Evolutionary conservation across 805 yeast genomes (phyloP).

Genomic region (Starmerella apis): DNA sequence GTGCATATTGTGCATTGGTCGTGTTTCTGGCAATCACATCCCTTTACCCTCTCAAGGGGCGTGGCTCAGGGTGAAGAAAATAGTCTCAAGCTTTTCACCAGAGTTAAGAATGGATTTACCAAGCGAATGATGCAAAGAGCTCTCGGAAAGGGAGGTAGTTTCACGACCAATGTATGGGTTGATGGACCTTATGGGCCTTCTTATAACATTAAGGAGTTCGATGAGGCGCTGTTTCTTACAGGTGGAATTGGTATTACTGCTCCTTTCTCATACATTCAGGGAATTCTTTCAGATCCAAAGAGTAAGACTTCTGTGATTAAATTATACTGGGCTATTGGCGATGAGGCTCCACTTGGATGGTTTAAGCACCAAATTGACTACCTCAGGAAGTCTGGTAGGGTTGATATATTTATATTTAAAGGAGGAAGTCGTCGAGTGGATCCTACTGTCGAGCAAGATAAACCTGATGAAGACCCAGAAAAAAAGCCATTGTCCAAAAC

Average conservation of each 20-base stretch:
- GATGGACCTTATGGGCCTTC: conserved; percentile 57
- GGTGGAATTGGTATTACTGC: conserved; percentile 58
- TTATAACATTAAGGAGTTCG: conserved; percentile 34
- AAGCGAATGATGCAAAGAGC: conserved; percentile 32
- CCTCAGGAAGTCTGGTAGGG: conserved; percentile 22
- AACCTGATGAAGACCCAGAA: neutral
- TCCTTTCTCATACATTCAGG: conserved; percentile 37
- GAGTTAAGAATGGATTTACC: conserved; percentile 45
- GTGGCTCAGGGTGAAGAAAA: conserved; percentile 8
- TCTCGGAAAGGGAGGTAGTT: conserved; percentile 27
- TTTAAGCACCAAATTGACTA: conserved; percentile 36
- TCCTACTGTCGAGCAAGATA: neutral
- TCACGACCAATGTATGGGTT: conserved; percentile 32
- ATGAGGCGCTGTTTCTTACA: conserved; percentile 37
- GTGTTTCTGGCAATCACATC: conserved; percentile 27
- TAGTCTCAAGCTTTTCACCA: conserved; percentile 14
- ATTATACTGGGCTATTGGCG: conserved; percentile 57
- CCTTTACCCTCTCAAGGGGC: conserved; percentile 40
- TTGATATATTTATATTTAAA: conserved; percentile 11
- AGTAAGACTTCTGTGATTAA: conserved; percentile 21
- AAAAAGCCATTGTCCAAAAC: neutral
- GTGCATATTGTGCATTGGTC: conserved; percentile 2
- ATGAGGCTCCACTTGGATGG: conserved; percentile 42
- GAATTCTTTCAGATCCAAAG: conserved; percentile 23
- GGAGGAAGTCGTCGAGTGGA: conserved; percentile 5